Evolutionary conservation across 78 protist genomes (phyloP).

Genomic region (Guillardia theta): DNA sequence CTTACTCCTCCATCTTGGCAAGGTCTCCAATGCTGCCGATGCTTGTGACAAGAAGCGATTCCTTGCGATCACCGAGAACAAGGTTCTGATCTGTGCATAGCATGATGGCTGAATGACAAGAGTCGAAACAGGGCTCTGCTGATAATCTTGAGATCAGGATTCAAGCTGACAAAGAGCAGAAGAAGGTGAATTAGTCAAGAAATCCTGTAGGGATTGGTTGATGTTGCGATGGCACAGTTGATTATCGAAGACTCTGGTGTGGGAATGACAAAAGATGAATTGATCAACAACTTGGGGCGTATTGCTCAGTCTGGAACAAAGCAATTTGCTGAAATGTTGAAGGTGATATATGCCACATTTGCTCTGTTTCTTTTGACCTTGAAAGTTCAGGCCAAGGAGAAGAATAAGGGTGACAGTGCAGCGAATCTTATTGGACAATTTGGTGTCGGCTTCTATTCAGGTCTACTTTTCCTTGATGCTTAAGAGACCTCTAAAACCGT

Average conservation of each 20-base stretch:
- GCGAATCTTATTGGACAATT: slow-evolving; percentile 95
- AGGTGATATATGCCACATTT: background rate
- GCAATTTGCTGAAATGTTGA: background rate
- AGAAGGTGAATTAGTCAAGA: background rate
- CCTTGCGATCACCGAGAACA: background rate
- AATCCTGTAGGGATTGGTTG: too few relatives aligned
- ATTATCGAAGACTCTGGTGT: slow-evolving; percentile 57
- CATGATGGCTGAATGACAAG: too few relatives aligned
- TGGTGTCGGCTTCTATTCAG: slow-evolving; percentile 99
- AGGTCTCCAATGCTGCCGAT: slow-evolving; percentile 93
- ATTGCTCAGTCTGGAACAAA: slow-evolving; percentile 92
- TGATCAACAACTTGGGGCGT: slow-evolving; percentile 73
- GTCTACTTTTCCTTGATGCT: too few relatives aligned
- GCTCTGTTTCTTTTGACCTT: too few relatives aligned
- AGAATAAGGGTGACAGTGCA: background rate
- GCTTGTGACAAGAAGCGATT: slow-evolving; percentile 52
- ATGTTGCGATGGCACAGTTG: background rate
- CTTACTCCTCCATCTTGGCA: too few relatives aligned
- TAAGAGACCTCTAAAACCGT: too few relatives aligned
- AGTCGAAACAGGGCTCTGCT: background rate
- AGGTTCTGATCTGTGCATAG: too few relatives aligned
- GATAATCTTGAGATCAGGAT: background rate
- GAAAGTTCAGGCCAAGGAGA: too few relatives aligned
- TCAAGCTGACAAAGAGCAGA: background rate
- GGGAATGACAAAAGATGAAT: slow-evolving; percentile 58